Conservation (phyloP, 345 rosid genomes). For the Boechera stricta region DNA sequence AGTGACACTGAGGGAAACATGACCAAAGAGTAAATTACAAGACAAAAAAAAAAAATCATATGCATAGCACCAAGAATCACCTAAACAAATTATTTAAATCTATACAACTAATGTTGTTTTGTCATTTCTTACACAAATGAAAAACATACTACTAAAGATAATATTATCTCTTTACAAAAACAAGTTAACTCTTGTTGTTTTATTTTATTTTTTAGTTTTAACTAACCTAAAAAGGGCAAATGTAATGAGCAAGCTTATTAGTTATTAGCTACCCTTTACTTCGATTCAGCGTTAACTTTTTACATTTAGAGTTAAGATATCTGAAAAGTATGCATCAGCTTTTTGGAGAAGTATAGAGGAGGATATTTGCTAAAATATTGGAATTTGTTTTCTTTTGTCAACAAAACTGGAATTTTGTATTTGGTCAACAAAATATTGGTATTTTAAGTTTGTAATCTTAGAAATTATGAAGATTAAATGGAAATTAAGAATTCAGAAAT, state of each 20-base stretch:
- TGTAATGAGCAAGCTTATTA: background rate
- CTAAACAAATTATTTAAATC: background rate
- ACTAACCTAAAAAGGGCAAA: background rate
- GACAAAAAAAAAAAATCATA: background rate
- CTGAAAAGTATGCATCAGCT: background rate
- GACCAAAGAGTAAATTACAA: conserved; percentile 3
- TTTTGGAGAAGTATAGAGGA: background rate
- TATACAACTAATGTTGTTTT: background rate
- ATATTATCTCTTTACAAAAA: background rate
- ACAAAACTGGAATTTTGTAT: background rate
- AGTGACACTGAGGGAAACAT: background rate
- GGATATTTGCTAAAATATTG: background rate
- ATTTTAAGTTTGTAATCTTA: background rate
- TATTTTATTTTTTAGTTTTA: too few species aligned
- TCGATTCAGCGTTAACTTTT: background rate
- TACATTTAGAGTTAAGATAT: background rate
- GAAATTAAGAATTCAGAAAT: conserved; percentile 1
- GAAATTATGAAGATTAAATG: background rate
- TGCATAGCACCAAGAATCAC: background rate
- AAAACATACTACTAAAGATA: background rate
- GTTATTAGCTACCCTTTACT: background rate
- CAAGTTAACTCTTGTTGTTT: background rate
- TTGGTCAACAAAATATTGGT: background rate
- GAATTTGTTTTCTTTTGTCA: background rate
- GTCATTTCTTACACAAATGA: background rate